These are phyloP conservation scores for Sarocladium kiliense DNA, from an alignment of 2,329 filamentous ascomycete genomes.

Conservation along the genomic window DNA sequence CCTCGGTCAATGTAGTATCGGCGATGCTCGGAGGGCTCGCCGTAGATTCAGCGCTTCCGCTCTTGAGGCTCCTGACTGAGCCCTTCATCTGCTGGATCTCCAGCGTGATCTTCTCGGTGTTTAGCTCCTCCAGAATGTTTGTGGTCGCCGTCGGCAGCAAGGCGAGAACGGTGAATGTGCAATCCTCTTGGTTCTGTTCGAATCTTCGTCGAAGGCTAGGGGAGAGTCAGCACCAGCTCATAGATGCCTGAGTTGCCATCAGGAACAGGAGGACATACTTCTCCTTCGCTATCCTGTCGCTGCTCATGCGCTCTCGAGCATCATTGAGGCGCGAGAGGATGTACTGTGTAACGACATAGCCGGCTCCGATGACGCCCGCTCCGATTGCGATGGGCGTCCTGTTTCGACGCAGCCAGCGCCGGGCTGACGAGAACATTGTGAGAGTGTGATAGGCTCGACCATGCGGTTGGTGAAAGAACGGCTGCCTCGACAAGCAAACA, in stretches of 20 bases:
- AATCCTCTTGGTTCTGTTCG: constrained; percentile 98
- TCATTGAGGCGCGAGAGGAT: constrained; percentile 86
- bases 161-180: constrained; percentile 95
- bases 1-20: constrained; percentile 72
- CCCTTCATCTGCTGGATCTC: constrained; percentile 92
- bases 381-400: constrained; percentile 85
- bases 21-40: constrained; percentile 55
- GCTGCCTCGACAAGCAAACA: background rate
- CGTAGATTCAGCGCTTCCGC: constrained; percentile 45
- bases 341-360: constrained; percentile 92
- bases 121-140: constrained; percentile 80
- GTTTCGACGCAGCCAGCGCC: constrained; percentile 90
- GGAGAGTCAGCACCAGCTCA: background rate
- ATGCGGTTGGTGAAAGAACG: background rate
- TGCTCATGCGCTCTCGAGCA: constrained; percentile 92
- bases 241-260: background rate
- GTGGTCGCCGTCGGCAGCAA: constrained; percentile 87
- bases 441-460: constrained; percentile 4
- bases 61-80: constrained; percentile 52
- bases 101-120: constrained; percentile 87
- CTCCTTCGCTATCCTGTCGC: constrained; percentile 91
- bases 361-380: constrained; percentile 78
- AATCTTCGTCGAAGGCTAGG: constrained; percentile 85
- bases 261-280: constrained; percentile 61
- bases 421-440: constrained; percentile 63